Evolutionary conservation across 257 asterid genomes (phyloP).

Genomic region (Solanum corneliomulleri): DNA sequence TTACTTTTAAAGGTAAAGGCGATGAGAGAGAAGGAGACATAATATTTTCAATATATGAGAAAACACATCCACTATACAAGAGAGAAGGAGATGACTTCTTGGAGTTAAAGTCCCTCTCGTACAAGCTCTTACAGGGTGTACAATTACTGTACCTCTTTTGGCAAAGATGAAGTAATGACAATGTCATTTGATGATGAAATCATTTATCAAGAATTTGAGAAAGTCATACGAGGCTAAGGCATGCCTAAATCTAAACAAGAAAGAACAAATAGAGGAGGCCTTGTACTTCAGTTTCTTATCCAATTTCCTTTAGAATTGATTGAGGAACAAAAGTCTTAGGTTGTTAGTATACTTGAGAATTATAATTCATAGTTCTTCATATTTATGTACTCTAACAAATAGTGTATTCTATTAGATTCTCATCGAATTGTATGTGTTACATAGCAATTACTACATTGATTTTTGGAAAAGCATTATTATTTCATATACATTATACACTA

Average conservation of each 20-base stretch:
- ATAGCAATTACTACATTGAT: too few species aligned
- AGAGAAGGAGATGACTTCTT: constrained; percentile 57
- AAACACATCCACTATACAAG: constrained; percentile 46
- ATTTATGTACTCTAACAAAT: background rate
- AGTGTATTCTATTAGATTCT: too few species aligned
- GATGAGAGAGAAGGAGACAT: constrained; percentile 84
- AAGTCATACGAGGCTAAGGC: constrained; percentile 60
- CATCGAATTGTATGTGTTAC: too few species aligned
- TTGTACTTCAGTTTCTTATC: constrained; percentile 62
- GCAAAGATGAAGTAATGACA: constrained; percentile 44
- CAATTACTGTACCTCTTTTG: constrained; percentile 47
- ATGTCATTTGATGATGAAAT: constrained; percentile 48
- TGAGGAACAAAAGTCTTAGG: constrained; percentile 37
- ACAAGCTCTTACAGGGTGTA: constrained; percentile 82
- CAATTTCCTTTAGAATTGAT: constrained; percentile 52
- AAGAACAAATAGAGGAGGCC: constrained; percentile 54
- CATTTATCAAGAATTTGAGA: constrained; percentile 70
- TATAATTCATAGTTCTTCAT: background rate
- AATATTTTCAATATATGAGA: constrained; percentile 64
- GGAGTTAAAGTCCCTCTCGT: constrained; percentile 80
- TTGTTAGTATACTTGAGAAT: constrained; percentile 42
- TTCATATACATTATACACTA: too few species aligned
- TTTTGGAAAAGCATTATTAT: too few species aligned
- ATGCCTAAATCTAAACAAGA: constrained; percentile 49
- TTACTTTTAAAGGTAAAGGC: constrained; percentile 88